phyloP scores from a whole-genome alignment of 139 green algal species.

The Coccomyxa sp. region DNA sequence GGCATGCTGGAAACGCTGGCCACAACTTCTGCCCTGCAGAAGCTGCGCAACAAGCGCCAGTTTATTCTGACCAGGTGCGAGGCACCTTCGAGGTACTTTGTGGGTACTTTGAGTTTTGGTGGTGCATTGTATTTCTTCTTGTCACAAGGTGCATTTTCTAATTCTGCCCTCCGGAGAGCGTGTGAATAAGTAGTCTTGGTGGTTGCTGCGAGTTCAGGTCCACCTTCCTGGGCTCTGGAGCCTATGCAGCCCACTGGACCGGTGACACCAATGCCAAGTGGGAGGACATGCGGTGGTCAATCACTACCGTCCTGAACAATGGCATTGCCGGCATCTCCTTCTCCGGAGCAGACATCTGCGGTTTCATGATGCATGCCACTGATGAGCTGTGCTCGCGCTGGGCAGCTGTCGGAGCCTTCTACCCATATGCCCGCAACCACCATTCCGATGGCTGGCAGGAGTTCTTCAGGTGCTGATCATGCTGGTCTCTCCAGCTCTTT shows the following conservation, averaged over 20 bases:
- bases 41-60: constrained; percentile 19
- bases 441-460: constrained; percentile 2
- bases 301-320: constrained; percentile 32
- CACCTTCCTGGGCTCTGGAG: constrained; percentile 30
- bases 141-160: neutral
- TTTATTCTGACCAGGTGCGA: constrained; percentile 39
- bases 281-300: constrained; percentile 28
- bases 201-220: neutral
- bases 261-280: constrained; percentile 44
- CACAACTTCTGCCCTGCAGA: constrained; percentile 7
- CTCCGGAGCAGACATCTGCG: constrained; percentile 23
- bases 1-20: constrained; percentile 16
- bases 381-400: constrained; percentile 56
- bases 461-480: constrained; percentile 1
- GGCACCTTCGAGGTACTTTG: neutral
- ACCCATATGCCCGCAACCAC: constrained; percentile 66
- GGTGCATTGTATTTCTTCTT: neutral
- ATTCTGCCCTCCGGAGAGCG: neutral
- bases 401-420: constrained; percentile 50
- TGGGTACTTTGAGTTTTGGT: neutral
- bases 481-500: neutral
- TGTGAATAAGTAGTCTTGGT: neutral
- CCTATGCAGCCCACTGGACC: constrained; percentile 59
- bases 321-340: constrained; percentile 38
- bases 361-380: constrained; percentile 28